Conservation (phyloP, 1,284 basidiomycete species). For the Ustilago hordei region DNA sequence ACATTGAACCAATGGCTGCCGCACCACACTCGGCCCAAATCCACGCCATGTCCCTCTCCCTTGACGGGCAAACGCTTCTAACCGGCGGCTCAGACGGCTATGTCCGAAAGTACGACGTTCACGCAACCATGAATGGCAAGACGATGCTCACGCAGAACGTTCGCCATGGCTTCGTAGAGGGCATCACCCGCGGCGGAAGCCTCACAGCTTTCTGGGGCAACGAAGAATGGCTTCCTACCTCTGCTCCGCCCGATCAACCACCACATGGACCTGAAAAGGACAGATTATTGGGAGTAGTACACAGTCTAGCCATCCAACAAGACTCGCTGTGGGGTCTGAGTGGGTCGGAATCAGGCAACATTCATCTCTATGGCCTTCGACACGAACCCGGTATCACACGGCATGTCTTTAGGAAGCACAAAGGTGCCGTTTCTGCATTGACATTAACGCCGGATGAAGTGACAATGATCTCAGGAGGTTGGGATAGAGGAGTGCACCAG, state of each 20-base stretch:
- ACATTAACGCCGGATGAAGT: constrained; percentile 84
- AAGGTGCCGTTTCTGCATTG: constrained; percentile 86
- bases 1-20: constrained; percentile 90
- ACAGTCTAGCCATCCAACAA: constrained; percentile 65
- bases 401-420: constrained; percentile 78
- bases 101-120: constrained; percentile 92
- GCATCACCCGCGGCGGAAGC: constrained; percentile 89
- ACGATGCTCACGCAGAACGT: constrained; percentile 89
- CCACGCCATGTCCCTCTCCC: constrained; percentile 83
- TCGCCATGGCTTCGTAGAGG: constrained; percentile 89
- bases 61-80: constrained; percentile 88
- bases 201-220: constrained; percentile 85
- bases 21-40: constrained; percentile 89
- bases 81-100: constrained; percentile 94
- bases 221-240: constrained; percentile 66
- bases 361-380: constrained; percentile 87
- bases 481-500: constrained; percentile 95
- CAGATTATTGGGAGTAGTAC: constrained; percentile 57
- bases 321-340: constrained; percentile 64
- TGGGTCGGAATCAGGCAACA: constrained; percentile 64
- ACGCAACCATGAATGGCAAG: constrained; percentile 86
- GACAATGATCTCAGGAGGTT: constrained; percentile 88
- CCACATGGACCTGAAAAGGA: constrained; percentile 34
- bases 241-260: constrained; percentile 8
- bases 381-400: constrained; percentile 87